Conservation (phyloP, 345 rosid species). For the Garcia nutans region DNA sequence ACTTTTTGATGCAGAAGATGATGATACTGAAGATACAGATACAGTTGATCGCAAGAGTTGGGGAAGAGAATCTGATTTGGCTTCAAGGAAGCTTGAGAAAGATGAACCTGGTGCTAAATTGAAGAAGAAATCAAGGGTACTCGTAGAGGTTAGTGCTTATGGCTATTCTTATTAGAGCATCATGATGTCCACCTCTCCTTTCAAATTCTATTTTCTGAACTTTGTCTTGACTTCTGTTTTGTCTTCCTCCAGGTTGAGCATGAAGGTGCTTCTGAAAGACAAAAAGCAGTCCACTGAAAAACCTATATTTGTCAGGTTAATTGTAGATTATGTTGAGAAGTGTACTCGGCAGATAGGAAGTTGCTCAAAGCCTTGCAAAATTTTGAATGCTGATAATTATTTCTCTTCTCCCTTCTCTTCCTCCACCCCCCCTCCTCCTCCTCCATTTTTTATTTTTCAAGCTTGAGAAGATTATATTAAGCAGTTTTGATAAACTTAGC, state of each 20-base stretch:
- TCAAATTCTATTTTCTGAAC: neutral
- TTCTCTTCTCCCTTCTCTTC: too few relatives aligned
- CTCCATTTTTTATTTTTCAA: neutral
- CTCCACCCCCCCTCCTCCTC: neutral
- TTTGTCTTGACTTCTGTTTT: neutral
- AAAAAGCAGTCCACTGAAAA: neutral
- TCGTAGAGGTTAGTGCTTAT: slow-evolving; percentile 65
- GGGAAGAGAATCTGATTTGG: slow-evolving; percentile 34
- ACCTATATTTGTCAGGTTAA: neutral
- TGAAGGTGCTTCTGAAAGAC: slow-evolving; percentile 15
- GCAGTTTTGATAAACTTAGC: neutral
- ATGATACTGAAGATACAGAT: slow-evolving; percentile 42
- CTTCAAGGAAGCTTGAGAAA: slow-evolving; percentile 42
- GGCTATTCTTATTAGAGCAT: neutral
- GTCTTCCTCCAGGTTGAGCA: slow-evolving; percentile 5
- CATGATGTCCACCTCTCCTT: neutral
- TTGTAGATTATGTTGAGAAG: neutral
- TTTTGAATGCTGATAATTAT: neutral
- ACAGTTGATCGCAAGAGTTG: slow-evolving; percentile 42
- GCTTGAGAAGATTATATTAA: neutral
- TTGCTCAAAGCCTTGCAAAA: neutral
- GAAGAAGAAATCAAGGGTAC: slow-evolving; percentile 72
- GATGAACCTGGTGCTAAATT: slow-evolving; percentile 40
- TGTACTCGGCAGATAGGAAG: neutral
- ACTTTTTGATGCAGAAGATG: slow-evolving; percentile 30